Conservation (phyloP, 441 rosid genomes). For the Adansonia madagascariensis region DNA sequence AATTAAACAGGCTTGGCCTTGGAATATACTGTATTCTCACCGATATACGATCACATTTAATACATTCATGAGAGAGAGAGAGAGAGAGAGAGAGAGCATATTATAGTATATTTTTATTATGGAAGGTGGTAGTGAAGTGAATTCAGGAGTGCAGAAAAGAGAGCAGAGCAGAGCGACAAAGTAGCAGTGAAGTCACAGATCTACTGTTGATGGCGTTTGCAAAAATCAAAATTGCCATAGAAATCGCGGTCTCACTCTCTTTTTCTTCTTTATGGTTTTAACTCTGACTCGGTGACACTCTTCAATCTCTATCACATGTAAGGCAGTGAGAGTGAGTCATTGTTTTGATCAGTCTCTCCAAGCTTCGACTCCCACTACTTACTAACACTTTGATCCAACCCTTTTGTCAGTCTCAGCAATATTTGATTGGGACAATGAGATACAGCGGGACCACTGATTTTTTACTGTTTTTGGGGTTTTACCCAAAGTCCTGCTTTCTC, state of each 20-base stretch:
- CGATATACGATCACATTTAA: no score
- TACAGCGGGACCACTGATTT: slow-evolving; percentile 38
- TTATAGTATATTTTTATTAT: not conserved
- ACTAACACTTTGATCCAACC: slow-evolving; percentile 46
- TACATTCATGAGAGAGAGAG: no score
- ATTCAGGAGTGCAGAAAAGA: not conserved
- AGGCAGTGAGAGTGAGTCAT: slow-evolving; percentile 21
- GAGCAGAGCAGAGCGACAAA: slow-evolving; percentile 13
- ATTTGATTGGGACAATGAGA: slow-evolving; percentile 26
- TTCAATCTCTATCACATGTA: not conserved
- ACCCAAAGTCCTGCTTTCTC: slow-evolving; percentile 39
- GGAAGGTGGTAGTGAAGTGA: slow-evolving; percentile 6
- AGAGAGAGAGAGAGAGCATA: no score
- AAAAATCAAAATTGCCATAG: slow-evolving; percentile 21
- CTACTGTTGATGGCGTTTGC: slow-evolving; percentile 40
- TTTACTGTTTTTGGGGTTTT: slow-evolving; percentile 52
- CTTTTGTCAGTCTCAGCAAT: slow-evolving; percentile 32
- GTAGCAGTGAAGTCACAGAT: slow-evolving; percentile 43
- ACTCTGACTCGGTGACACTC: no score
- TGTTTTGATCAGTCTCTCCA: slow-evolving; percentile 28
- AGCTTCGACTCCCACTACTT: slow-evolving; percentile 46
- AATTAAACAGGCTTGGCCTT: not conserved
- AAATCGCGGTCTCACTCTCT: slow-evolving; percentile 26
- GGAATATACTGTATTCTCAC: not conserved
- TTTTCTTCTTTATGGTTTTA: not conserved